phyloP scores from a whole-genome alignment of 1,284 basidiomycete genomes.

The Amylostereum areolatum region DNA sequence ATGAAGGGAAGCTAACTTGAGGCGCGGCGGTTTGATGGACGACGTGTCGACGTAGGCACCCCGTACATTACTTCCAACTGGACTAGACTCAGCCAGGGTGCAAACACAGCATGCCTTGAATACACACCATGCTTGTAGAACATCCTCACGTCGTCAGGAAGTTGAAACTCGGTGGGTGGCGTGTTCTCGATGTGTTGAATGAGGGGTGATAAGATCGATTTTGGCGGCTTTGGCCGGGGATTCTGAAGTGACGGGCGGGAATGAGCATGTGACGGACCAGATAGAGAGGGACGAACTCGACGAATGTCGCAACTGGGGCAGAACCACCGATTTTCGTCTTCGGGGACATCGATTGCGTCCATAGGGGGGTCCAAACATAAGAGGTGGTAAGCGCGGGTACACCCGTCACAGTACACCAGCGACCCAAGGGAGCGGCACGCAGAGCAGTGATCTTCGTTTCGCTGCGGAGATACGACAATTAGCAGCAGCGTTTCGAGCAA shows the following conservation, averaged over 20 bases:
- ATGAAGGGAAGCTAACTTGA: slow-evolving; percentile 53
- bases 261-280: slow-evolving; percentile 7
- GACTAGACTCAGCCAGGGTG: slow-evolving; percentile 12
- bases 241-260: slow-evolving; percentile 35
- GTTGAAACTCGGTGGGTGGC: slow-evolving; percentile 80
- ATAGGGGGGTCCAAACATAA: slow-evolving; percentile 95
- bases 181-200: slow-evolving; percentile 57
- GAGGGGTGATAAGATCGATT: slow-evolving; percentile 61
- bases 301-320: slow-evolving; percentile 73
- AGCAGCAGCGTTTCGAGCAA: slow-evolving; percentile 13
- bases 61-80: slow-evolving; percentile 68
- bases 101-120: slow-evolving; percentile 7
- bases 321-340: slow-evolving; percentile 87
- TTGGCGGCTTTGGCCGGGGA: slow-evolving; percentile 56
- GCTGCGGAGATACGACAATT: slow-evolving; percentile 33
- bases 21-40: slow-evolving; percentile 68
- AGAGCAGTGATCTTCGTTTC: slow-evolving; percentile 94
- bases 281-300: slow-evolving; percentile 32
- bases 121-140: slow-evolving; percentile 82
- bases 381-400: slow-evolving; percentile 93
- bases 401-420: slow-evolving; percentile 94
- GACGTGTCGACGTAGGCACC: slow-evolving; percentile 77
- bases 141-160: slow-evolving; percentile 83
- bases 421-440: slow-evolving; percentile 79
- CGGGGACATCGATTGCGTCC: slow-evolving; percentile 78